Conservation (phyloP, 371 early-diverging fungal genomes). For the Rhizopus delemar region DNA sequence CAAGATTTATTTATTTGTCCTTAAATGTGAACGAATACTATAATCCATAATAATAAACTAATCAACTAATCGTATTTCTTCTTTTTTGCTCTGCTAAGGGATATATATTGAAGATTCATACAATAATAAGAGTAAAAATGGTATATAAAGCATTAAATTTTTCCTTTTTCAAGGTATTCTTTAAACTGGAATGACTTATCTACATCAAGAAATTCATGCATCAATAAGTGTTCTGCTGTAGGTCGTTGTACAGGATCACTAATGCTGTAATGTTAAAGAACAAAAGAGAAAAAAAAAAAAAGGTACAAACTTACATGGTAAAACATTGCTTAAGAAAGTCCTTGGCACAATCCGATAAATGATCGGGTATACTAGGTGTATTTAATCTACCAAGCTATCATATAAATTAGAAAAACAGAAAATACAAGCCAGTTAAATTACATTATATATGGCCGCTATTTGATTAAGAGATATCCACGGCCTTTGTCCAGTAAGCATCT, state of each 20-base stretch:
- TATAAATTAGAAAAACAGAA: neutral
- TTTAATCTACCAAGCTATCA: constrained; percentile 48
- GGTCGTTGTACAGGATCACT: constrained; percentile 66
- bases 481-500: constrained; percentile 88
- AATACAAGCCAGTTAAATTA: constrained; percentile 20
- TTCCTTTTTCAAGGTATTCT: constrained; percentile 36
- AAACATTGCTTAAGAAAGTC: constrained; percentile 72
- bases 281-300: neutral
- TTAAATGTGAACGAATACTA: too few species aligned
- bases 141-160: constrained; percentile 19
- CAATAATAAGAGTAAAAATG: neutral
- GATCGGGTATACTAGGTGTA: constrained; percentile 71
- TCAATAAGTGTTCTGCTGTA: constrained; percentile 63
- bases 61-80: too few species aligned
- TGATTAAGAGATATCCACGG: constrained; percentile 80
- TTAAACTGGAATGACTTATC: constrained; percentile 55
- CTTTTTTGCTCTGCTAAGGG: neutral
- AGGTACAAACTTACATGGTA: constrained; percentile 43
- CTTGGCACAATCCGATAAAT: constrained; percentile 62
- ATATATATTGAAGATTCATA: neutral
- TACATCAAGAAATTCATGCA: constrained; percentile 49
- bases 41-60: too few species aligned
- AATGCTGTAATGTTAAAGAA: constrained; percentile 4
- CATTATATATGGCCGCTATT: constrained; percentile 72
- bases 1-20: too few species aligned